phyloP scores from a whole-genome alignment of 179 eudicot species.

The Corrigiola litoralis region DNA sequence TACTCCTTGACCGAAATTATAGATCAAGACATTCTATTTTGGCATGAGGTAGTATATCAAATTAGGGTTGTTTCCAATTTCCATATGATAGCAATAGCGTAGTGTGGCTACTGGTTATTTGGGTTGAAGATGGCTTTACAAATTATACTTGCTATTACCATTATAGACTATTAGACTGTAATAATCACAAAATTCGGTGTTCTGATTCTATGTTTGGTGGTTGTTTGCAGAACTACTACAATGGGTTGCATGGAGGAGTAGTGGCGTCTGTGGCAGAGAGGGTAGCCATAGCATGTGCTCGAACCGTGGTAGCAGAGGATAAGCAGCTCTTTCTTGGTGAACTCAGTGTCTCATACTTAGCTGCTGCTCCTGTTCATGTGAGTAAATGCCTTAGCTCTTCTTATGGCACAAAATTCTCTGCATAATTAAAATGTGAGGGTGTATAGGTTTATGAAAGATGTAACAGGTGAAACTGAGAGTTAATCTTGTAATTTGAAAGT shows the following conservation, averaged over 20 bases:
- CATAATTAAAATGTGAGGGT: background rate
- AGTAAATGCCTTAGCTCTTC: constrained; percentile 8
- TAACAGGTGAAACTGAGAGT: background rate
- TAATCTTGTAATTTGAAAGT: background rate
- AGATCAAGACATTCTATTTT: no score
- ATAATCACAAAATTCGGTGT: background rate
- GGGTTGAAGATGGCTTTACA: no score
- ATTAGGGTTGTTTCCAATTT: no score
- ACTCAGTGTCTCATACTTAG: constrained; percentile 55
- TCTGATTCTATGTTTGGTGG: background rate
- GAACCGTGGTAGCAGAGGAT: constrained; percentile 63
- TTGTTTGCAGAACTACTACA: constrained; percentile 41
- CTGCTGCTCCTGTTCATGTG: constrained; percentile 56
- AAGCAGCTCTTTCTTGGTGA: constrained; percentile 74
- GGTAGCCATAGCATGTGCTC: constrained; percentile 63
- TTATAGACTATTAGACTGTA: no score
- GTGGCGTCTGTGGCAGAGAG: constrained; percentile 53
- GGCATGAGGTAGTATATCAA: no score
- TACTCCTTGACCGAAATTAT: no score
- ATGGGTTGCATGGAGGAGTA: constrained; percentile 69
- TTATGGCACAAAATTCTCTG: background rate
- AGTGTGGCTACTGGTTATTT: no score
- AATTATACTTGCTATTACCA: no score
- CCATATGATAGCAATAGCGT: no score
- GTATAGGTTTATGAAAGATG: no score